Conservation (phyloP, 345 rosid genomes). For the Rhodamnia argentea region DNA sequence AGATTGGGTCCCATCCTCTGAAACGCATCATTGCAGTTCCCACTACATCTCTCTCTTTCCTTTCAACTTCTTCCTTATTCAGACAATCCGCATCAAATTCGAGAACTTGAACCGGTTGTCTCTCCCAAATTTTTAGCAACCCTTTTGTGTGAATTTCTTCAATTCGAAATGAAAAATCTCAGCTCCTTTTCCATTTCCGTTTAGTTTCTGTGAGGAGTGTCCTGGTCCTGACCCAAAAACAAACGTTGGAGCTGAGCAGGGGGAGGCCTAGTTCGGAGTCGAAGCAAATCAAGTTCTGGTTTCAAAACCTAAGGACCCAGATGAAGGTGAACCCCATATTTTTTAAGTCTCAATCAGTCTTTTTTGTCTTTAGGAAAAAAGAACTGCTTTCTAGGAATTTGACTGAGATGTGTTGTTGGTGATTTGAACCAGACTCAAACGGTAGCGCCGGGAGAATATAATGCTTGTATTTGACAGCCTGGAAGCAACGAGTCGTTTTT, state of each 20-base stretch:
- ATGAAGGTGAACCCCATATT: conserved; percentile 34
- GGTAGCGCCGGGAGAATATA: conserved; percentile 55
- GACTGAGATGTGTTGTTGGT: not conserved
- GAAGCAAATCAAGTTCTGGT: conserved; percentile 71
- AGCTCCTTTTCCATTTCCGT: not conserved
- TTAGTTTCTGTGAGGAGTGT: conserved; percentile 43
- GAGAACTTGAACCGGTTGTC: conserved; percentile 51
- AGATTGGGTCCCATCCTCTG: too few relatives aligned
- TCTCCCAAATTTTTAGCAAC: not conserved
- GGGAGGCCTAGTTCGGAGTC: conserved; percentile 34
- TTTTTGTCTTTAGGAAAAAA: not conserved
- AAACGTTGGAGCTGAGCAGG: conserved; percentile 34
- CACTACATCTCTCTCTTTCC: too few relatives aligned
- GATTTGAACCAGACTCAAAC: conserved; percentile 41
- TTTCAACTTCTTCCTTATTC: too few relatives aligned
- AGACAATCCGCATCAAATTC: conserved; percentile 54
- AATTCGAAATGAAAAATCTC: not conserved
- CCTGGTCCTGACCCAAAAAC: conserved; percentile 65
- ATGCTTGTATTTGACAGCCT: not conserved
- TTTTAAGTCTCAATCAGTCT: not conserved
- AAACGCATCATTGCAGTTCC: too few relatives aligned
- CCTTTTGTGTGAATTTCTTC: not conserved
- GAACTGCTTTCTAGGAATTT: not conserved
- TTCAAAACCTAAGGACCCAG: conserved; percentile 67
- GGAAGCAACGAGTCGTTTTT: too few relatives aligned